Base-by-base conservation (phyloP, 768 basidiomycete genomes). In the Kwoniella botswanensis region DNA sequence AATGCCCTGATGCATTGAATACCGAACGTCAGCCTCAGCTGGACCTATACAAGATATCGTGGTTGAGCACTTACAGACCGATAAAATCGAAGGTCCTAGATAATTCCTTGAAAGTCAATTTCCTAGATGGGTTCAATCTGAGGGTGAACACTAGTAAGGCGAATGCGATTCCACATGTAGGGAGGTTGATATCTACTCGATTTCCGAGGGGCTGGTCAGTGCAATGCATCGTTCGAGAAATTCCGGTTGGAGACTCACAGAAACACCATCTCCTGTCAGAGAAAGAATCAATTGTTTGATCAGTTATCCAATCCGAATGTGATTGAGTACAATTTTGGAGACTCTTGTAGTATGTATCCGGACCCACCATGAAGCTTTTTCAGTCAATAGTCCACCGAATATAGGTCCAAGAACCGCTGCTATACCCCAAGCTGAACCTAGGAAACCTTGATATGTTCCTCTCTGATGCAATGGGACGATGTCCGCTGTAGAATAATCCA, bases 391-490 rank as follows among this genome's bases (percentile, higher is more conserved):
- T 68, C 93, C 93, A 71, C 93, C 93, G 17, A 94, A 83, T 11
- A 97, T 86, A 2, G 93, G 93, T 0, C 93, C 91, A 15, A 91
- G 73, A 21, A 92, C 89, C 69, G 90, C 88, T 24, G 88, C 87
- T 66, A 88, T 87, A 12, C 92, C 93, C 90, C 92, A 94, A 0
- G 92, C 91, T 0, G 91, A 89, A 21, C 89, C 84, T 15, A 84
- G 22, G 17, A 68, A 73, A 18, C 71, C 92, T 52, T 88, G 88
- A 74, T 90, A 93, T 73, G 91, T 90, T 6, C 91, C 92, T 79
- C 93, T 90, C 72, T 93, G 89, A 84, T 89, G 86, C 52, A 95
- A 82, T 0, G 92, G 88, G 0, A 93, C 90, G 44, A 95, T 93
- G 82, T 95, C 93, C 53, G 74, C 75, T 76, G 41, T 10, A 52